Evolutionary conservation across 495 filamentous ascomycete species (phyloP).

Genomic region (Entonaema liquescens): DNA sequence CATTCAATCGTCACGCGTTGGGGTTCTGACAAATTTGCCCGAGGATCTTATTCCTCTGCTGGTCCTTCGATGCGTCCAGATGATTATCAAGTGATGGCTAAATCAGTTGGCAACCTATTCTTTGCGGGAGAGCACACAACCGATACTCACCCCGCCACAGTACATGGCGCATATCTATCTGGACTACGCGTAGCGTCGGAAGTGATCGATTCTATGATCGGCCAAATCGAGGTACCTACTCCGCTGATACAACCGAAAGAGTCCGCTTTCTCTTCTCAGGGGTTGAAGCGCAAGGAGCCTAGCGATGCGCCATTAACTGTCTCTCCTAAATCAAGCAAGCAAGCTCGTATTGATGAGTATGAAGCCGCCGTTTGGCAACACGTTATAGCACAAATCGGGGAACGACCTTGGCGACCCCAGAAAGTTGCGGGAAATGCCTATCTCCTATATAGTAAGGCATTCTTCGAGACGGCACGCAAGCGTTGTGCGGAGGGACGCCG

Average conservation of each 20-base stretch:
- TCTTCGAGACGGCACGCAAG: slow-evolving; percentile 77
- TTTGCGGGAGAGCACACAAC: slow-evolving; percentile 98
- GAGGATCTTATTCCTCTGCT: slow-evolving; percentile 93
- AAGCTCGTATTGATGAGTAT: slow-evolving; percentile 69
- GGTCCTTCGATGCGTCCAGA: slow-evolving; percentile 79
- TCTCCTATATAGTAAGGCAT: slow-evolving; percentile 79
- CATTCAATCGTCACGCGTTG: slow-evolving; percentile 96
- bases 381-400: slow-evolving; percentile 74
- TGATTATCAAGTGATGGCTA: slow-evolving; percentile 95
- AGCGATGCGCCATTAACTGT: slow-evolving; percentile 30
- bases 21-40: slow-evolving; percentile 86
- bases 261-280: slow-evolving; percentile 43
- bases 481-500: slow-evolving; percentile 74
- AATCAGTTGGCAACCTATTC: slow-evolving; percentile 82
- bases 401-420: slow-evolving; percentile 72
- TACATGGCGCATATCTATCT: slow-evolving; percentile 95
- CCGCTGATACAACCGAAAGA: slow-evolving; percentile 78
- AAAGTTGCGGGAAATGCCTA: slow-evolving; percentile 77
- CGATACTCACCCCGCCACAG: slow-evolving; percentile 93
- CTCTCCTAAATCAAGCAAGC: slow-evolving; percentile 56
- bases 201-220: slow-evolving; percentile 78
- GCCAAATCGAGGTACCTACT: slow-evolving; percentile 77
- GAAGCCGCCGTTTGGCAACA: slow-evolving; percentile 76
- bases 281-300: slow-evolving; percentile 63
- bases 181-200: slow-evolving; percentile 89